These are phyloP conservation scores for Heliocybe sulcata DNA, from an alignment of 1,284 basidiomycete species.

Conservation along the genomic window DNA sequence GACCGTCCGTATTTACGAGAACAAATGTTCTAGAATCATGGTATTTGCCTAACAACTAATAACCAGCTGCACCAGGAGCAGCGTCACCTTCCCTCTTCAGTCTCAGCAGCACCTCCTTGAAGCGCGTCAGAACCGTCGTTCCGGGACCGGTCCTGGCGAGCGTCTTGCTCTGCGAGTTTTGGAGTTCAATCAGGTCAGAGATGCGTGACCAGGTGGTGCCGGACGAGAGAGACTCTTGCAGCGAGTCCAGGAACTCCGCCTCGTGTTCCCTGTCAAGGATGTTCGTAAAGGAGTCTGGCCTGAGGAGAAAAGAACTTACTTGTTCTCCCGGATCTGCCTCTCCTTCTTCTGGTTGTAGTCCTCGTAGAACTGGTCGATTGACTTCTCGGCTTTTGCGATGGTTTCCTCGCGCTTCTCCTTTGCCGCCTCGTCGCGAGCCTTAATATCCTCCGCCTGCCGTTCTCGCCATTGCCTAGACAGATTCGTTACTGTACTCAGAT, in stretches of 20 bases:
- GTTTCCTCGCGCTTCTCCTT: conserved; percentile 81
- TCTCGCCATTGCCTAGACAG: conserved; percentile 79
- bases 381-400: conserved; percentile 82
- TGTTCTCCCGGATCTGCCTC: conserved; percentile 91
- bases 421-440: conserved; percentile 70
- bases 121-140: conserved; percentile 83
- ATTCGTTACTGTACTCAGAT: conserved; percentile 2
- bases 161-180: conserved; percentile 97
- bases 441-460: conserved; percentile 83
- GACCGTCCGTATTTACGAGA: no score
- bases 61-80: conserved; percentile 89
- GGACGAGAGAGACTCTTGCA: conserved; percentile 74
- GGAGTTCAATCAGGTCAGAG: conserved; percentile 78
- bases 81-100: conserved; percentile 84
- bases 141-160: conserved; percentile 83
- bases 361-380: conserved; percentile 96
- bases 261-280: conserved; percentile 71
- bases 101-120: conserved; percentile 86
- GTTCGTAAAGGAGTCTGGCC: not conserved
- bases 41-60: conserved; percentile 36
- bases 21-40: not conserved
- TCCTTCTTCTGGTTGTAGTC: conserved; percentile 92
- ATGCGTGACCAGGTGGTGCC: conserved; percentile 98
- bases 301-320: conserved; percentile 48
- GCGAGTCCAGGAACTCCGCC: conserved; percentile 67